Evolutionary conservation across 2,329 filamentous ascomycete genomes (phyloP).

Genomic region (Diaporthe eres): DNA sequence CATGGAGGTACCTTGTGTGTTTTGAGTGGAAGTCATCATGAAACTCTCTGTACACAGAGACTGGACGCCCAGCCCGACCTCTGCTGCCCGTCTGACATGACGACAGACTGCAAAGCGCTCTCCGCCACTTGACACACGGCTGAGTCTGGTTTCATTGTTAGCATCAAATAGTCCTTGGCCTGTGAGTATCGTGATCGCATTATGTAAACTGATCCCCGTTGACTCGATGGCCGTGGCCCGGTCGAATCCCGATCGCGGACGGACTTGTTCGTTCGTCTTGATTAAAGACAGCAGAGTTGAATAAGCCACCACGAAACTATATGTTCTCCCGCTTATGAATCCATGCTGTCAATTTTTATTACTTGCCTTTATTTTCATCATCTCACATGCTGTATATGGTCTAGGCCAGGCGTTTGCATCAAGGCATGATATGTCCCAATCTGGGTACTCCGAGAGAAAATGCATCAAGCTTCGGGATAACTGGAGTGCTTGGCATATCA

Average conservation of each 20-base stretch:
- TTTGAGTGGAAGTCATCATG: conserved; percentile 12
- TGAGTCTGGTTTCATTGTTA: conserved; percentile 9
- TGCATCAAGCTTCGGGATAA: no score
- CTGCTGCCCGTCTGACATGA: neutral
- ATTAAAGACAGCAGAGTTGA: neutral
- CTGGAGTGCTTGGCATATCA: neutral
- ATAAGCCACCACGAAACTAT: neutral
- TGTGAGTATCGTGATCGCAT: no score
- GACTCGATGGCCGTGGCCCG: neutral
- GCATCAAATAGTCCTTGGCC: neutral
- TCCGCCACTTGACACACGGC: neutral
- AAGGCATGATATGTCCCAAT: neutral
- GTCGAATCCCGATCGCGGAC: neutral
- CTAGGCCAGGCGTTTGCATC: no score
- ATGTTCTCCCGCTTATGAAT: no score
- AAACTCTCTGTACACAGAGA: conserved; percentile 1
- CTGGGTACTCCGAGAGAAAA: neutral
- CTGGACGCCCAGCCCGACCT: conserved; percentile 16
- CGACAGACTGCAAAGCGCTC: neutral
- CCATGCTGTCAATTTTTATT: no score
- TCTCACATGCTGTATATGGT: neutral
- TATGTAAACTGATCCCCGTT: neutral
- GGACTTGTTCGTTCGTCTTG: neutral
- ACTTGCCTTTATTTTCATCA: neutral
- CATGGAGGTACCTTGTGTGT: neutral